Evolutionary conservation across 2,329 filamentous ascomycete species (phyloP), one percentile per base, ranked within the genome.

Genomic region (Scortechinia acanthostroma): DNA sequence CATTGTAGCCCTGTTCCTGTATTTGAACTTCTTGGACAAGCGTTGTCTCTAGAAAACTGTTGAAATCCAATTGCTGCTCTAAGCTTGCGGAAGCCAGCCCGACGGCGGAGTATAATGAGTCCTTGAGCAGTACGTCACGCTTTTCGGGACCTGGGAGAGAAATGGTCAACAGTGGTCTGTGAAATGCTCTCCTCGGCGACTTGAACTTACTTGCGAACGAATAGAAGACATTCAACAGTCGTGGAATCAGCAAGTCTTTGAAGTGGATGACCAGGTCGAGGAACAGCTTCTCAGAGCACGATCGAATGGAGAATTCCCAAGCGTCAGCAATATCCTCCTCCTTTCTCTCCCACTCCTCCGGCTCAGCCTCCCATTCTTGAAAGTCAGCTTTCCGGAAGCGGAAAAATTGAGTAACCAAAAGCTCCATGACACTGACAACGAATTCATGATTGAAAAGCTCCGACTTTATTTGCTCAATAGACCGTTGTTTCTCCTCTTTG

Each of bases 261-360:
- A 78, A 83, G 60, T 84, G 77, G 51, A 82, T 79, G 45, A 81
- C 73, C 16, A 86, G 69, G 52, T 85, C 81, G 50, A 85, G 69
- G 60, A 85, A 84, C 10, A 86, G 67, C 60, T 83, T 84, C 57
- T 86, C 81, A 0, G 81, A 74, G 55, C 81, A 85, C 3, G 79
- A 75, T 33, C 80, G 73, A 46, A 85, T 74, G 10, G 78, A 76
- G 51, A 82, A 84, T 51, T 85, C 80, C 76, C 78, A 85, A 20
- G 73, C 75, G 48, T 83, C 79, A 33, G 72, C 69, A 45, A 74
- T 72, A 44, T 77, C 76, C 50, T 84, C 80, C 63, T 84, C 79
- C 51, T 72, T 71, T 55, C 74, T 76, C 58, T 83, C 80, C 82
- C 82, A 86, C 42, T 83, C 78, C 53, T 86, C 81, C 1, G 81